phyloP scores from a whole-genome alignment of 2,329 filamentous ascomycete genomes.

The Fusarium equiseti region DNA sequence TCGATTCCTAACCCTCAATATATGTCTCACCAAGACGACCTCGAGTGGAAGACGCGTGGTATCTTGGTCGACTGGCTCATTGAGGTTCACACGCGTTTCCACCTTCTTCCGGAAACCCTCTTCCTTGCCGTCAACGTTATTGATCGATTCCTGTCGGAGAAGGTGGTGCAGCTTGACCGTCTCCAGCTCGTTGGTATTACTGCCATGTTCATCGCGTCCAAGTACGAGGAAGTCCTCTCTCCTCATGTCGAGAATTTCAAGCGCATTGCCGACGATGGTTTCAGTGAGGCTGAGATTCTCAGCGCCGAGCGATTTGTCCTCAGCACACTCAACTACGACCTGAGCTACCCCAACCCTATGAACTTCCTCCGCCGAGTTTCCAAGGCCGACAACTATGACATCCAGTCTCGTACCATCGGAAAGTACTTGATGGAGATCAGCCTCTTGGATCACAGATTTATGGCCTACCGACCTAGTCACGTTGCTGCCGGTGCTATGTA shows the following conservation, averaged over 20 bases:
- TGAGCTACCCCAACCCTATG: constrained; percentile 99
- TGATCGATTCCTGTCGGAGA: constrained; percentile 94
- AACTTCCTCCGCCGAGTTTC: constrained; percentile 99
- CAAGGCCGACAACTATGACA: constrained; percentile 99
- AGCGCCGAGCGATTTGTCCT: constrained; percentile 97
- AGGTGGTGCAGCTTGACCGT: constrained; percentile 95
- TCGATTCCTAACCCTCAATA: constrained; percentile 89
- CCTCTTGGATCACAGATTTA: constrained; percentile 93
- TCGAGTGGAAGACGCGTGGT: constrained; percentile 98
- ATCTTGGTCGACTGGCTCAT: constrained; percentile 98
- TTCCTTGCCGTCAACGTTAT: constrained; percentile 99
- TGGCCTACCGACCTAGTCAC: constrained; percentile 88
- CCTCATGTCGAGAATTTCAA: constrained; percentile 98
- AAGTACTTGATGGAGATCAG: constrained; percentile 99
- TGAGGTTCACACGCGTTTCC: constrained; percentile 97
- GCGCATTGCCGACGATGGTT: constrained; percentile 96
- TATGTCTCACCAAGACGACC: constrained; percentile 92
- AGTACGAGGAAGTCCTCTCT: constrained; percentile 98
- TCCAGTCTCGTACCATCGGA: constrained; percentile 94
- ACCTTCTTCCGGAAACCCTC: constrained; percentile 92
- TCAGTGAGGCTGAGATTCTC: constrained; percentile 93
- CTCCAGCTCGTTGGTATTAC: constrained; percentile 97
- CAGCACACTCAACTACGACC: constrained; percentile 90
- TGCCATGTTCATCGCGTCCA: constrained; percentile 99
- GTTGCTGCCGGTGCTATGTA: constrained; percentile 96